Base-by-base conservation (phyloP, 108 stramenopile species). In the Nannochloropsis gaditana region DNA sequence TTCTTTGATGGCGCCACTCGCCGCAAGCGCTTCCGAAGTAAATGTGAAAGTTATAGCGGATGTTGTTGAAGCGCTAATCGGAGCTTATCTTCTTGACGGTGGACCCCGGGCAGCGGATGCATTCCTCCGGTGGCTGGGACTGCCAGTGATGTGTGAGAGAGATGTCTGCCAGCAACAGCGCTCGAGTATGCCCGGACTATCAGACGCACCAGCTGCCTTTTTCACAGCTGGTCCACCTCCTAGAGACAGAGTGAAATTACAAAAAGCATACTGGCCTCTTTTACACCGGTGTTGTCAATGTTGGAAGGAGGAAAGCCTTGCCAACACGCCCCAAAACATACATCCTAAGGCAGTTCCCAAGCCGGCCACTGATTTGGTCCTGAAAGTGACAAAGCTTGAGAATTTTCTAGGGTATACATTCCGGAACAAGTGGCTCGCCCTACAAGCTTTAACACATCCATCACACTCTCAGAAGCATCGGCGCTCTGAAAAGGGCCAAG, bases 371-470 rank as follows among this genome's bases (percentile, higher is more conserved):
- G 59, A 73, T n/a, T 73, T 73, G 59, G 59, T 73, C 59, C 3
- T 73, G 59, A 83, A 87, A 45, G 59, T 89, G 82, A 41, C 47
- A 11, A 80, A 79, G 43, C 83, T 89, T 19, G 88, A 89, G 83
- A 43, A 44, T 11, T 9, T 19, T 11, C 85, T 89, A 9, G 79
- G 79, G 82, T 89, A 89, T 80, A 85, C 79, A 11, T 89, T 89
- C 85, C 82, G 42, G 43, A 47, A 86, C 80, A 86, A 86, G 4
- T 89, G 88, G 88, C 85, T 89, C 11, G 82, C 85, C 83, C 50
- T 89, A 82, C 89, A 90, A 45, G 89, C 89, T 42, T 45, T 89
- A 42, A 90, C 89, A 2, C 89, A 90, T 86, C 86, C 88, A 5
- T 86, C 85, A 6, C 80, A 83, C 85, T 85, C 88, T 15, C 81